Conservation (phyloP, 2,329 filamentous ascomycete species). For the Metarhizium brunneum region DNA sequence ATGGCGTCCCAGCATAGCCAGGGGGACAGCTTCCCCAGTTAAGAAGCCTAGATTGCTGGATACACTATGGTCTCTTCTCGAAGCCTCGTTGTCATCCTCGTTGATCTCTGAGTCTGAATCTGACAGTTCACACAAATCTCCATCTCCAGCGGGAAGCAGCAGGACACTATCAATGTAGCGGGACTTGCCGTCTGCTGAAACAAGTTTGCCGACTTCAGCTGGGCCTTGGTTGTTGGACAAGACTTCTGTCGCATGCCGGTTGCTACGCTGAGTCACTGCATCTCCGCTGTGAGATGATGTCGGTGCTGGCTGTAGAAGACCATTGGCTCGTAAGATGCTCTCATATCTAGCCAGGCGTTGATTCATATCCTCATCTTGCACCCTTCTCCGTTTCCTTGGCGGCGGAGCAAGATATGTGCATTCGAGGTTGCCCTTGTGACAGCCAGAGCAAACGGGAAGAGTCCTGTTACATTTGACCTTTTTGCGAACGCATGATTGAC, state of each 20-base stretch:
- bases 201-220: no score
- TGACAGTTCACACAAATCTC: conserved; percentile 3
- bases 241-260: no score
- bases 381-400: conserved; percentile 28
- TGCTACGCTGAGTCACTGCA: no score
- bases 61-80: no score
- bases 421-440: conserved; percentile 17
- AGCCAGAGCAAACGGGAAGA: conserved; percentile 14
- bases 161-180: conserved; percentile 30
- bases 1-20: background rate
- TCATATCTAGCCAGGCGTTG: conserved; percentile 31
- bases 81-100: background rate
- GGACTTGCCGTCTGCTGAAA: conserved; percentile 22
- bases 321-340: conserved; percentile 24
- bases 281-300: no score
- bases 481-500: conserved; percentile 17
- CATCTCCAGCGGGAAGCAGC: conserved; percentile 1
- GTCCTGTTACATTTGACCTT: conserved; percentile 22
- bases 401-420: conserved; percentile 31
- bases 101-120: background rate
- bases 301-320: conserved; percentile 14
- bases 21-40: background rate
- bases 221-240: no score
- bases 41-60: no score
- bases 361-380: conserved; percentile 19